Percentiles rank a stretch among this genome's conserved stretches.
These are phyloP conservation scores for Tuber melanosporum DNA, from an alignment of 495 filamentous ascomycete species.

Conservation along the genomic window DNA sequence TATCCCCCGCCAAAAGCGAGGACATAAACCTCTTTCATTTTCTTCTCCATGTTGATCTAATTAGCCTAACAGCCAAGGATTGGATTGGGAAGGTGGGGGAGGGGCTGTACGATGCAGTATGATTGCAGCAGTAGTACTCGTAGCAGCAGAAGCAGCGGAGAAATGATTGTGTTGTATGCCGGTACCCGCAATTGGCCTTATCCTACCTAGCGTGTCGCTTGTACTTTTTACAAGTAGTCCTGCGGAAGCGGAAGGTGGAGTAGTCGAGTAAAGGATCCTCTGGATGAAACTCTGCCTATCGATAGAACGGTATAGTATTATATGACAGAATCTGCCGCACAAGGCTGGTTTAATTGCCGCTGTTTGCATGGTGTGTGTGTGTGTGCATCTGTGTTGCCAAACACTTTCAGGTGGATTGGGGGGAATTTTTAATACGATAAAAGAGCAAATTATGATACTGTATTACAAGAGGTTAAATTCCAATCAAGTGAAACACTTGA, in stretches of 20 bases:
- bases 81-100: neutral
- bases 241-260: neutral
- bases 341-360: neutral
- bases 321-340: neutral
- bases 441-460: too few relatives aligned
- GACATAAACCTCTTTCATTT: slow-evolving; percentile 18
- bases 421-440: too few relatives aligned
- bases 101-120: neutral
- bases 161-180: neutral
- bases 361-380: too few relatives aligned
- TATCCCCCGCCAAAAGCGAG: slow-evolving; percentile 20
- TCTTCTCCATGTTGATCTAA: neutral
- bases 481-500: too few relatives aligned
- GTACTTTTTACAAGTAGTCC: neutral
- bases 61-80: neutral
- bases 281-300: neutral
- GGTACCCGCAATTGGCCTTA: neutral
- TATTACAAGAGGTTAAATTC: too few relatives aligned
- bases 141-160: neutral
- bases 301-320: neutral
- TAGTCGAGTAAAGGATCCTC: neutral
- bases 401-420: too few relatives aligned
- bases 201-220: neutral
- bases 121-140: too few relatives aligned
- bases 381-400: too few relatives aligned